phyloP scores from a whole-genome alignment of 345 rosid species.

The Microthlaspi erraticum region DNA sequence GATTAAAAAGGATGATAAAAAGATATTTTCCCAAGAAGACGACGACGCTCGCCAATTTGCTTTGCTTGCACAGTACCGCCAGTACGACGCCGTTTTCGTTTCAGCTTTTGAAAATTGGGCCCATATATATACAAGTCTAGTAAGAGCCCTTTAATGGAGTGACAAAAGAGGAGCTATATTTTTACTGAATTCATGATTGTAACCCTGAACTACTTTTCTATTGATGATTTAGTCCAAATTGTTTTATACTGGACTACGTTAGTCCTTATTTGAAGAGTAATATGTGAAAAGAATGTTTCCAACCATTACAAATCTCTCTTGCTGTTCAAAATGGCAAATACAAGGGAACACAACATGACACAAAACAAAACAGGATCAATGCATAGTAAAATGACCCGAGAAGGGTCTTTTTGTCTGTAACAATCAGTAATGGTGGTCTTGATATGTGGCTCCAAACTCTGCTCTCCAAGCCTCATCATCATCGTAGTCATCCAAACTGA shows the following conservation, averaged over 20 bases:
- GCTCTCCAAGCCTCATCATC: conserved; percentile 99
- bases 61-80: not conserved
- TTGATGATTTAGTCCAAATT: not conserved
- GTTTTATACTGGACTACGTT: not conserved
- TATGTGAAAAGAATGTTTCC: conserved; percentile 46
- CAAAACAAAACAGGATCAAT: not conserved
- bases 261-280: not conserved
- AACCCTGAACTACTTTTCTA: not conserved
- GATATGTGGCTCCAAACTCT: conserved; percentile 87
- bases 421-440: conserved; percentile 60
- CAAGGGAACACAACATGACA: conserved; percentile 51
- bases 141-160: conserved; percentile 6
- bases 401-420: conserved; percentile 26
- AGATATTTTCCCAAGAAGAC: conserved; percentile 24
- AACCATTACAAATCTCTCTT: conserved; percentile 66
- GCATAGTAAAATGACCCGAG: conserved; percentile 36
- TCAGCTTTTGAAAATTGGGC: conserved; percentile 9
- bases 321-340: conserved; percentile 43
- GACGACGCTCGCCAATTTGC: conserved; percentile 11
- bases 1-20: not conserved
- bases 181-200: not conserved
- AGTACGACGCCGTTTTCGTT: conserved; percentile 5
- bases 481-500: conserved; percentile 37
- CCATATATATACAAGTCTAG: not conserved
- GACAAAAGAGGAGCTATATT: not conserved